Percentiles rank a stretch among this genome's conserved stretches.
Conservation (phyloP, 2,329 filamentous ascomycete genomes). For the Ophidiomyces ophidiicola region DNA sequence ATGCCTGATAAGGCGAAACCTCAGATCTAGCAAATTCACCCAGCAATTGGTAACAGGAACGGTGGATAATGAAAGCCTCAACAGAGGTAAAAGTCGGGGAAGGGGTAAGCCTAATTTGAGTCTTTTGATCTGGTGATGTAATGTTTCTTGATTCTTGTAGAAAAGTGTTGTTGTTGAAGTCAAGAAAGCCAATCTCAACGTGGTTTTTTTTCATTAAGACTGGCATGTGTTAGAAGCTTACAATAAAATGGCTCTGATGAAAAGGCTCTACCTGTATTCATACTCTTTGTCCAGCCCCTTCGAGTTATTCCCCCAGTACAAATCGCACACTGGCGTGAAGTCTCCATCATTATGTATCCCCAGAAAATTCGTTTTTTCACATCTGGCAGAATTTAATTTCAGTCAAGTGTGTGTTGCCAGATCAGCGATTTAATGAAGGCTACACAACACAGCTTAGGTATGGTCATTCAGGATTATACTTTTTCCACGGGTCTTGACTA, state of each 20-base stretch:
- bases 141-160: conserved; percentile 1
- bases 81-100: not conserved
- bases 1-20: not conserved
- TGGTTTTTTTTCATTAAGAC: conserved; percentile 1
- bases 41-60: not conserved
- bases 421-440: too few relatives aligned
- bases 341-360: too few relatives aligned
- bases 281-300: not conserved
- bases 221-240: not conserved
- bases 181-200: conserved; percentile 3
- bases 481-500: too few relatives aligned
- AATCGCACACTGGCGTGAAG: not conserved
- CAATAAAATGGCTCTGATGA: not conserved
- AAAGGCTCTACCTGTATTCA: not conserved
- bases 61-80: conserved; percentile 1
- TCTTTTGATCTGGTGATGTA: not conserved
- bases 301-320: not conserved
- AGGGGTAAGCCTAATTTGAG: not conserved
- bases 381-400: too few relatives aligned
- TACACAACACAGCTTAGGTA: too few relatives aligned
- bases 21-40: not conserved
- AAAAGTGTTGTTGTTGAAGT: not conserved
- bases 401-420: too few relatives aligned
- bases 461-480: too few relatives aligned
- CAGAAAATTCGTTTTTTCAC: too few relatives aligned